Evolutionary conservation across 306 rosid genomes (phyloP).

Genomic region (Sicyos edulis): DNA sequence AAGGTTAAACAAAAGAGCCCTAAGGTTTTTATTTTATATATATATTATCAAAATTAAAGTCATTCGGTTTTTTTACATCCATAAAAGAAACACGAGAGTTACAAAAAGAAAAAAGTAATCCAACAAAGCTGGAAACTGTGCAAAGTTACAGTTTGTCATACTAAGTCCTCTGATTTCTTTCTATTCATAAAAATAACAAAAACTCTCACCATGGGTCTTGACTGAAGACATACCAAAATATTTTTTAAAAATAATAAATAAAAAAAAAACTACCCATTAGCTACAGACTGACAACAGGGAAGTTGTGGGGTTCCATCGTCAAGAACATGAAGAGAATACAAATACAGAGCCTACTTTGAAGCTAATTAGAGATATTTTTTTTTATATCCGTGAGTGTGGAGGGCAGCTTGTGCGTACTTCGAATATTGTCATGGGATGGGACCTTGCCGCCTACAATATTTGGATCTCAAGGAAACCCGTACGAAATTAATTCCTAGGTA

Average conservation of each 20-base stretch:
- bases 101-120: background rate
- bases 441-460: too few relatives aligned
- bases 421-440: too few relatives aligned
- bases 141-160: too few relatives aligned
- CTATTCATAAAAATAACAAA: background rate
- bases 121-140: background rate
- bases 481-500: too few relatives aligned
- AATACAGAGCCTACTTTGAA: background rate
- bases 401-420: too few relatives aligned
- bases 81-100: background rate
- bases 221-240: background rate
- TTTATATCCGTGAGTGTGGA: too few relatives aligned
- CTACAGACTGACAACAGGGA: background rate
- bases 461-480: too few relatives aligned
- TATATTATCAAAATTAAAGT: too few relatives aligned
- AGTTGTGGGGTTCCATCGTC: background rate
- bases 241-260: background rate
- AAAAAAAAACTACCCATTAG: background rate
- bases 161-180: background rate
- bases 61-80: too few relatives aligned
- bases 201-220: constrained; percentile 1
- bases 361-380: background rate
- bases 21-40: too few relatives aligned
- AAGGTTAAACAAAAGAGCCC: too few relatives aligned
- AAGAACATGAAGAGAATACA: background rate